Evolutionary conservation across 2,329 filamentous ascomycete species (phyloP).

Genomic region (Xylaria multiplex): DNA sequence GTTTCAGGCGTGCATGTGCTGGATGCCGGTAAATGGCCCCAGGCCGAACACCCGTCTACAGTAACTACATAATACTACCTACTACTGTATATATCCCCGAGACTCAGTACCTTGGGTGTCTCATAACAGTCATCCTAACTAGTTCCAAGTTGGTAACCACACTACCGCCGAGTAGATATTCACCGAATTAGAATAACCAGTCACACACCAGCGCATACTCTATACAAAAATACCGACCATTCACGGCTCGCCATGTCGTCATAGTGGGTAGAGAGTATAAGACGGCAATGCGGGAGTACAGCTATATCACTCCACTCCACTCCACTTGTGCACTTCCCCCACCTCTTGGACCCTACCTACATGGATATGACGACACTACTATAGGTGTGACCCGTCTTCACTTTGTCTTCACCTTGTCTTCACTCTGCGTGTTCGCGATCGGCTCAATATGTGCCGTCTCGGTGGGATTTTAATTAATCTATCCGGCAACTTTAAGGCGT

Average conservation of each 20-base stretch:
- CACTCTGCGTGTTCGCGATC: slow-evolving; percentile 3
- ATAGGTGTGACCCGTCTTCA: neutral
- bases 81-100: too few species aligned
- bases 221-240: neutral
- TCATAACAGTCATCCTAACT: too few species aligned
- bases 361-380: slow-evolving; percentile 5
- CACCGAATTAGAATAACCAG: too few species aligned
- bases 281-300: too few species aligned
- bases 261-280: neutral
- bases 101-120: too few species aligned
- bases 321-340: neutral
- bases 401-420: neutral
- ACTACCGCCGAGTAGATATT: too few species aligned
- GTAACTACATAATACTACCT: too few species aligned
- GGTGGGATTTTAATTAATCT: neutral
- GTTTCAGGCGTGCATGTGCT: too few species aligned
- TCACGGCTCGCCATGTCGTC: slow-evolving; percentile 5
- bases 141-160: too few species aligned
- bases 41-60: too few species aligned
- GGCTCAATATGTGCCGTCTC: neutral
- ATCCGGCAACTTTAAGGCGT: neutral
- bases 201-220: neutral
- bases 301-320: too few species aligned
- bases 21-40: too few species aligned
- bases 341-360: slow-evolving; percentile 5